phyloP scores from a whole-genome alignment of 192 early-diverging fungal species.

The Entomortierella chlamydospora region DNA sequence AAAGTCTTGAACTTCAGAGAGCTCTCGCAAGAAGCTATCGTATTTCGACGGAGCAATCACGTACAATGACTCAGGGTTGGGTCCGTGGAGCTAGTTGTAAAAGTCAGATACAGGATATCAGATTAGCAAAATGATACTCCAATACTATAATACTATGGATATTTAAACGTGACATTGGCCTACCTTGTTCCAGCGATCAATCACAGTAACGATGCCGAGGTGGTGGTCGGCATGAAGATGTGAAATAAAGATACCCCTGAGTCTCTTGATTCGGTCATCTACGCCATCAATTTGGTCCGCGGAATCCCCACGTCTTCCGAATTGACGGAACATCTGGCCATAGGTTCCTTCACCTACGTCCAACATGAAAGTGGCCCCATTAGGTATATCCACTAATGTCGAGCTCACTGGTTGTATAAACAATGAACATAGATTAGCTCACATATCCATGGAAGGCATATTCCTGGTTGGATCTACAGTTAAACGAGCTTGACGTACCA shows the following conservation, averaged over 20 bases:
- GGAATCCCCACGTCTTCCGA: slow-evolving; percentile 46
- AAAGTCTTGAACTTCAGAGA: slow-evolving; percentile 74
- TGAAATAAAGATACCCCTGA: slow-evolving; percentile 88
- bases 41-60: slow-evolving; percentile 72
- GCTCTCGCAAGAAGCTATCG: slow-evolving; percentile 73
- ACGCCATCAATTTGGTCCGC: slow-evolving; percentile 54
- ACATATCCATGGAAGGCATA: too few species aligned
- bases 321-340: slow-evolving; percentile 82
- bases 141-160: neutral
- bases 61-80: slow-evolving; percentile 37
- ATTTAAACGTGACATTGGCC: neutral
- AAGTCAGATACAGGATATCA: neutral
- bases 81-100: slow-evolving; percentile 8
- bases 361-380: slow-evolving; percentile 76
- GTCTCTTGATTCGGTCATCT: slow-evolving; percentile 61
- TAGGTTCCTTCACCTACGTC: slow-evolving; percentile 94
- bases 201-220: slow-evolving; percentile 81
- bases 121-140: neutral
- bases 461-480: too few species aligned
- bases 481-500: too few species aligned
- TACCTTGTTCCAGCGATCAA: slow-evolving; percentile 79
- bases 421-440: too few species aligned
- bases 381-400: slow-evolving; percentile 76
- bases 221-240: slow-evolving; percentile 99
- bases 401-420: slow-evolving; percentile 74